Percentiles rank a stretch among this genome's conserved stretches.
Evolutionary conservation across 148 eudicot species (phyloP).

Genomic region (Dianthus caryophyllus): DNA sequence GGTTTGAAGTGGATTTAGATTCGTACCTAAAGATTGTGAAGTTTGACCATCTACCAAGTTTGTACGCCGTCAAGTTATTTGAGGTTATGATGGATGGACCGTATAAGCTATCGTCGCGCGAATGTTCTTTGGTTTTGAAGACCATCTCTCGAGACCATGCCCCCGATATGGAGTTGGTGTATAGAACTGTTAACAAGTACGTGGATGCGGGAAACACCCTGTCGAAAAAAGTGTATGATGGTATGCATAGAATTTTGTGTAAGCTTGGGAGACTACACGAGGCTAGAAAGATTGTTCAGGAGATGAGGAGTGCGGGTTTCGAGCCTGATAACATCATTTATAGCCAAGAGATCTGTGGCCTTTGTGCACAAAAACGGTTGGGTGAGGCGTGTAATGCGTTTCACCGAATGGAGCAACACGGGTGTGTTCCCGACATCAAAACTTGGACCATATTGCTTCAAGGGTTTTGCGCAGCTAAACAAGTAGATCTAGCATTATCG

Average conservation of each 20-base stretch:
- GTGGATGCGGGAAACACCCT: conserved; percentile 52
- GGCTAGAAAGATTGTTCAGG: conserved; percentile 59
- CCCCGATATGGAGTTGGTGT: conserved; percentile 60
- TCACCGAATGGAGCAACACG: conserved; percentile 56
- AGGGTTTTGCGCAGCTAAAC: conserved; percentile 56
- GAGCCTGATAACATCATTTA: conserved; percentile 78
- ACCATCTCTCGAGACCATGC: conserved; percentile 23
- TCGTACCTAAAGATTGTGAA: conserved; percentile 59
- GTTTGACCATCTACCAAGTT: conserved; percentile 31
- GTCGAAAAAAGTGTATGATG: conserved; percentile 56
- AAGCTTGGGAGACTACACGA: conserved; percentile 72
- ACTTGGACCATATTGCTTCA: conserved; percentile 83
- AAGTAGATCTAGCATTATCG: conserved; percentile 54
- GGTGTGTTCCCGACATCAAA: conserved; percentile 68
- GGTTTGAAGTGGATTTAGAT: conserved; percentile 48
- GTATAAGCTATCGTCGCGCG: conserved; percentile 45
- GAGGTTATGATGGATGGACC: conserved; percentile 92
- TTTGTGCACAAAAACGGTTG: conserved; percentile 51
- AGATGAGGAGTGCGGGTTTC: conserved; percentile 55
- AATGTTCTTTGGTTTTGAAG: conserved; percentile 52
- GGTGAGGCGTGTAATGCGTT: conserved; percentile 57
- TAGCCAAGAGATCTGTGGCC: conserved; percentile 71
- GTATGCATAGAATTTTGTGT: conserved; percentile 71
- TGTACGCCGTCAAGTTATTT: conserved; percentile 68
- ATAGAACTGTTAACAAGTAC: conserved; percentile 50